phyloP scores from a whole-genome alignment of 2,329 filamentous ascomycete species.

The Pyrenophora tritici-repentis region DNA sequence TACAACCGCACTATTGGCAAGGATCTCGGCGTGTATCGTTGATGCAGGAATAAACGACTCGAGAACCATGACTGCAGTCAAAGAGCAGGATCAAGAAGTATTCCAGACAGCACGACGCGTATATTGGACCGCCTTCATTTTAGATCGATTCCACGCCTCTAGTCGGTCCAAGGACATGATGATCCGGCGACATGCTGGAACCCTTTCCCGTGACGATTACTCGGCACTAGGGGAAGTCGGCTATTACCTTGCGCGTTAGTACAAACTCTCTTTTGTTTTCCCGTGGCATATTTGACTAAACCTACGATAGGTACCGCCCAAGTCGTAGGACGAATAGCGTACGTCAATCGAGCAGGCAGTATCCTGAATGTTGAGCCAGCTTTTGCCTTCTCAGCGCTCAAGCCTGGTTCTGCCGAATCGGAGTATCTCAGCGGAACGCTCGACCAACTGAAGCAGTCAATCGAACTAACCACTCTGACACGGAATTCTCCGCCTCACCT shows the following conservation, averaged over 20 bases:
- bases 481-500: constrained; percentile 40
- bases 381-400: constrained; percentile 33
- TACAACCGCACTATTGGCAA: constrained; percentile 38
- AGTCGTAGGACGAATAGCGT: constrained; percentile 39
- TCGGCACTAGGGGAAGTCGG: constrained; percentile 39
- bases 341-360: constrained; percentile 35
- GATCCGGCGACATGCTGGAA: constrained; percentile 38
- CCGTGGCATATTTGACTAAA: constrained; percentile 6
- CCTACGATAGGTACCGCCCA: constrained; percentile 33
- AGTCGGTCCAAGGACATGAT: constrained; percentile 41
- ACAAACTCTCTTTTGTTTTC: not conserved
- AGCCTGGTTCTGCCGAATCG: constrained; percentile 30
- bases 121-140: constrained; percentile 45
- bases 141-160: constrained; percentile 47
- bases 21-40: constrained; percentile 38
- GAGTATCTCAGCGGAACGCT: constrained; percentile 40
- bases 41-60: constrained; percentile 41
- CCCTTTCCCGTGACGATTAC: constrained; percentile 40
- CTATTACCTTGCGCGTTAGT: constrained; percentile 46
- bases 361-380: constrained; percentile 39
- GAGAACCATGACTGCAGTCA: constrained; percentile 28
- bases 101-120: constrained; percentile 41
- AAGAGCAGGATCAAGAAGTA: constrained; percentile 39
- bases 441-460: constrained; percentile 39
- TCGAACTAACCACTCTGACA: constrained; percentile 36